Percentiles rank a stretch among this genome's conserved stretches.
Evolutionary conservation across 768 basidiomycete species (phyloP).

Genomic region (Tephrocybe sp.): DNA sequence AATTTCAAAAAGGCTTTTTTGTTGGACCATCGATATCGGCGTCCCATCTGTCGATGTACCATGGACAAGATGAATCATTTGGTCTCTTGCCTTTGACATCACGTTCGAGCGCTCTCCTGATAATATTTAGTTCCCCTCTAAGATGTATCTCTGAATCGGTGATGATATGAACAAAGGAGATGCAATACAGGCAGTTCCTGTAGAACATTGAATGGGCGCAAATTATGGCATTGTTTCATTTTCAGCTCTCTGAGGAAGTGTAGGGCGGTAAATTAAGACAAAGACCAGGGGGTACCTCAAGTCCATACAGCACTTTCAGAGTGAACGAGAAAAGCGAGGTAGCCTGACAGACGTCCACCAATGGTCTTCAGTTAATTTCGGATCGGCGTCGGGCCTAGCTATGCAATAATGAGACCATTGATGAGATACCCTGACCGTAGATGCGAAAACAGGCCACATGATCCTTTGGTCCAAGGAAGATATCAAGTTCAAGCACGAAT

Average conservation of each 20-base stretch:
- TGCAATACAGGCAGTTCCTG: not conserved
- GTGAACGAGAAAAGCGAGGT: not conserved
- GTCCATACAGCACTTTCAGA: not conserved
- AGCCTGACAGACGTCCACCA: not conserved
- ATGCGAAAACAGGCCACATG: not conserved
- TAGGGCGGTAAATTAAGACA: not conserved
- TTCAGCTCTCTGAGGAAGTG: not conserved
- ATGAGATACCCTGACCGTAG: not conserved
- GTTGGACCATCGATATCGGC: too few relatives aligned
- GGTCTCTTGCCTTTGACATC: too few relatives aligned
- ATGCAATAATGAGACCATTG: not conserved
- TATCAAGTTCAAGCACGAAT: not conserved
- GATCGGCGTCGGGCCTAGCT: constrained; percentile 1
- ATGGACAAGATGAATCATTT: too few relatives aligned
- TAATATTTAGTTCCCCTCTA: too few relatives aligned
- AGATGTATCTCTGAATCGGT: too few relatives aligned
- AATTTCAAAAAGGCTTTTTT: too few relatives aligned
- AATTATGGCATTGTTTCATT: not conserved
- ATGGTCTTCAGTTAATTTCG: constrained; percentile 3
- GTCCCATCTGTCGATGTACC: too few relatives aligned
- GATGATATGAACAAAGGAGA: not conserved
- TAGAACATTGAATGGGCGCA: not conserved
- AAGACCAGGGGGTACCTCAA: not conserved
- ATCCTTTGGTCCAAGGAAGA: not conserved
- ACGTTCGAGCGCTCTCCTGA: too few relatives aligned